Conservation (phyloP, 2,329 filamentous ascomycete genomes). For the Exophiala alcalophila region DNA sequence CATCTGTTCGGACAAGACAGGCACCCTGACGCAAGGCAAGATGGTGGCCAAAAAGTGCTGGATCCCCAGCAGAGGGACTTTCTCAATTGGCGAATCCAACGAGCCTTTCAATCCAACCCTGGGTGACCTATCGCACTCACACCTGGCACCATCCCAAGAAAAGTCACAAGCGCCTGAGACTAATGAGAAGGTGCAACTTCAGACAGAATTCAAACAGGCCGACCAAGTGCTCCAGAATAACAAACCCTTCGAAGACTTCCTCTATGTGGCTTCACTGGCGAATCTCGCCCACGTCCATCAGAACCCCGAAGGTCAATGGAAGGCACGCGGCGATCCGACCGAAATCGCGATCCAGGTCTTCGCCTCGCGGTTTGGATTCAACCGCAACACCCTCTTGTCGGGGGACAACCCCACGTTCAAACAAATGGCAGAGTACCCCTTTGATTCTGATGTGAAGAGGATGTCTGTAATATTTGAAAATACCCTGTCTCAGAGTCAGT, state of each 20-base stretch:
- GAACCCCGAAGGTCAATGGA: slow-evolving; percentile 55
- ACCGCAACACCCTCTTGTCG: slow-evolving; percentile 52
- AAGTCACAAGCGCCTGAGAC: no score
- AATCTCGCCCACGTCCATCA: slow-evolving; percentile 64
- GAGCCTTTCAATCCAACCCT: slow-evolving; percentile 57
- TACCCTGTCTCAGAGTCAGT: slow-evolving; percentile 29
- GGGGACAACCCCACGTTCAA: slow-evolving; percentile 54
- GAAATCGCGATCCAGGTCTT: slow-evolving; percentile 76
- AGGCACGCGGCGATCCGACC: slow-evolving; percentile 64
- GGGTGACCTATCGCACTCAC: slow-evolving; percentile 48
- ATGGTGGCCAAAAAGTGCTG: slow-evolving; percentile 63
- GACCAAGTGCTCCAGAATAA: slow-evolving; percentile 41
- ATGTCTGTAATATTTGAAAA: slow-evolving; percentile 67
- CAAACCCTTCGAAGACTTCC: slow-evolving; percentile 51
- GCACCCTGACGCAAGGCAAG: slow-evolving; percentile 58
- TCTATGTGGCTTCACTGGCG: slow-evolving; percentile 63
- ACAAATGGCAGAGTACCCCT: slow-evolving; percentile 66
- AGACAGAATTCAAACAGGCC: no score
- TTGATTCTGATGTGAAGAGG: slow-evolving; percentile 71
- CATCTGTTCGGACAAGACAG: slow-evolving; percentile 51
- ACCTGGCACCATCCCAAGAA: no score
- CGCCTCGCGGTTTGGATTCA: slow-evolving; percentile 65
- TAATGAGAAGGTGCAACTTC: no score
- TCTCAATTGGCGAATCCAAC: slow-evolving; percentile 54
- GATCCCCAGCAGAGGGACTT: slow-evolving; percentile 58